Base-by-base conservation (phyloP, 1,284 basidiomycete species). In the Heterobasidion annosum region DNA sequence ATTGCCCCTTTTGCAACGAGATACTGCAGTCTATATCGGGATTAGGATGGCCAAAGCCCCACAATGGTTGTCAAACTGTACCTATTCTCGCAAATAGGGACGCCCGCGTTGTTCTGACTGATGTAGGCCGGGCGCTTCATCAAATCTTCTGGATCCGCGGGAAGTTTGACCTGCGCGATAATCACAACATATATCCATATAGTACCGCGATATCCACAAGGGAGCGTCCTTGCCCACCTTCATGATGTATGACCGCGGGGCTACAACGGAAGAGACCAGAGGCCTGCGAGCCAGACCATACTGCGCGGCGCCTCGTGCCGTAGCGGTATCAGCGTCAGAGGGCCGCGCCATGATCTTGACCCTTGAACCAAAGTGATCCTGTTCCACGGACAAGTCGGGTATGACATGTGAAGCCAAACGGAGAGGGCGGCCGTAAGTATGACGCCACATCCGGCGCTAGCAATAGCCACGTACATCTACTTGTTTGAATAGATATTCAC, bases 1-100 rank as follows among this genome's bases (percentile, higher is more conserved):
- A 92, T 89, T 25, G 88, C 88, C 55, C 89, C 88, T 70, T 90
- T 90, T 58, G 81, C 80, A 50, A 91, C 87, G 51, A 92, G 75
- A 67, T 91, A 91, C 64, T 91, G 88, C 57, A 91, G 69, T 60
- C 88, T 91, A 62, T 10, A 15, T 34, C 34, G 43, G 42, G 25
- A 34, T 53, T 40, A 62, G 61, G 60, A 66, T 59, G 62, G 58
- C 43, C 65, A 63, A n/a, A 33, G 40, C 43, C 8, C 32, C 32
- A 7, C 19, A n/a, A 16, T 32, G 15, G 18, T 40, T 15, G 19
- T 42, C 35, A 25, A 51, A 57, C 56, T 50, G 57, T 68, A 86
- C 86, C 89, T 76, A 67, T 91, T 91, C 66, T 91, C 87, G 66
- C 89, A 92, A 57, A 91, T 85, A 13, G 82, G 63, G 55, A 85